These are phyloP conservation scores for Cyclaneusma minus DNA, from an alignment of 2,329 filamentous ascomycete genomes.

Conservation along the genomic window DNA sequence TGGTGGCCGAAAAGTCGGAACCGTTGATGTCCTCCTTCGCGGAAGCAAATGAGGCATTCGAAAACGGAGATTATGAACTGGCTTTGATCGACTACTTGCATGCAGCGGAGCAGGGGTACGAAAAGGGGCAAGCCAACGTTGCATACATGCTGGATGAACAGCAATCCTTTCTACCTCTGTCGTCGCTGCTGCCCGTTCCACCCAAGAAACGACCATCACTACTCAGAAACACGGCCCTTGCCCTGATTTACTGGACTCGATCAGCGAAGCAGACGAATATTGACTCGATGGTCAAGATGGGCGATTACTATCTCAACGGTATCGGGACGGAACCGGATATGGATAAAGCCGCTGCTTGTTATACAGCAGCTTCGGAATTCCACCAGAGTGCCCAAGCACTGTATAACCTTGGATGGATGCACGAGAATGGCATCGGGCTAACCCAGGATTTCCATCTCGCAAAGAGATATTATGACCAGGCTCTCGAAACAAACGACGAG, in stretches of 20 bases:
- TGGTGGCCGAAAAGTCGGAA: slow-evolving; percentile 41
- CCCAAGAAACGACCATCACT: slow-evolving; percentile 22
- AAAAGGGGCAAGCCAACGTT: slow-evolving; percentile 55
- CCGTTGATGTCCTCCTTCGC: slow-evolving; percentile 42
- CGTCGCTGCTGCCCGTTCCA: slow-evolving; percentile 18
- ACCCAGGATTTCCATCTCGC: slow-evolving; percentile 94
- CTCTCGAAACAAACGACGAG: slow-evolving; percentile 79
- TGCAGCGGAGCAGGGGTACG: slow-evolving; percentile 61
- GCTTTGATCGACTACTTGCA: slow-evolving; percentile 54
- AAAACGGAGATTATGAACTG: slow-evolving; percentile 44
- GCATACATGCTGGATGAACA: slow-evolving; percentile 55
- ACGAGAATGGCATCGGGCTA: slow-evolving; percentile 87
- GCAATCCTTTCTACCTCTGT: slow-evolving; percentile 33
- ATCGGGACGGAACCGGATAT: slow-evolving; percentile 57
- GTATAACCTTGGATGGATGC: slow-evolving; percentile 98
- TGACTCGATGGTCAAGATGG: slow-evolving; percentile 93
- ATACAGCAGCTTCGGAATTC: slow-evolving; percentile 80
- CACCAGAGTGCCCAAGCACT: slow-evolving; percentile 87
- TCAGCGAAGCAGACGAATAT: slow-evolving; percentile 88
- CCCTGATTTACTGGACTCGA: slow-evolving; percentile 82
- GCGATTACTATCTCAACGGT: slow-evolving; percentile 86
- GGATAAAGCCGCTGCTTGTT: slow-evolving; percentile 85
- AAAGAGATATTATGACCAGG: slow-evolving; percentile 89
- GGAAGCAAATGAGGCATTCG: slow-evolving; percentile 52
- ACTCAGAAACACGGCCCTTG: slow-evolving; percentile 36